phyloP scores from a whole-genome alignment of 805 yeast species.

The Pichia occidentalis region DNA sequence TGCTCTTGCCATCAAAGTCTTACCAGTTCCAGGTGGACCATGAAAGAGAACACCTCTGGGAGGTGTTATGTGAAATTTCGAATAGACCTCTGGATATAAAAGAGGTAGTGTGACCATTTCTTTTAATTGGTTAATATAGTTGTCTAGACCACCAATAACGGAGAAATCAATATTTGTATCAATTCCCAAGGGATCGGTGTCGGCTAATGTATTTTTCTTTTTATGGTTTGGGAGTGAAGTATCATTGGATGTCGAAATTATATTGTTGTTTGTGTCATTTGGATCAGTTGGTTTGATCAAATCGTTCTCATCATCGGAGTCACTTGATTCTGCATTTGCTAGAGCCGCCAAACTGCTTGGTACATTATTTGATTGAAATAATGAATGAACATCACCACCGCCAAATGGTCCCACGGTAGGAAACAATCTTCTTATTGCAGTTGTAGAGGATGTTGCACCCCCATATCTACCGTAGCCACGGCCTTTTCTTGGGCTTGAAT shows the following conservation, averaged over 20 bases:
- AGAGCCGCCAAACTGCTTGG: conserved; percentile 37
- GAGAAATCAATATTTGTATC: conserved; percentile 53
- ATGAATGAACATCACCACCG: conserved; percentile 83
- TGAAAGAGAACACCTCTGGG: conserved; percentile 97
- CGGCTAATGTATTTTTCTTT: conserved; percentile 64
- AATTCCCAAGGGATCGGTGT: conserved; percentile 89
- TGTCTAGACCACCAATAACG: conserved; percentile 86
- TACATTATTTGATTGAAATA: conserved; percentile 59
- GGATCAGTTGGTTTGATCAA: conserved; percentile 31
- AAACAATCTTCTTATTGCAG: conserved; percentile 58
- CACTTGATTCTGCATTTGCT: conserved; percentile 37
- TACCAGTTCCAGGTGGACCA: conserved; percentile 99
- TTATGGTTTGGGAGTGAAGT: conserved; percentile 16
- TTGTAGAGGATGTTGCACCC: conserved; percentile 23
- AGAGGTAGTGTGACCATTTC: conserved; percentile 96
- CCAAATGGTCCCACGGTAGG: conserved; percentile 98
- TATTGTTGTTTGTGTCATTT: conserved; percentile 23
- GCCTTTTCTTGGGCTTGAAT: conserved; percentile 27
- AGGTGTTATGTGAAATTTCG: conserved; percentile 84
- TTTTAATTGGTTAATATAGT: conserved; percentile 83
- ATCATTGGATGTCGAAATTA: conserved; percentile 11
- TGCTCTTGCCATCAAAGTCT: conserved; percentile 96
- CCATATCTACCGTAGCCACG: conserved; percentile 21
- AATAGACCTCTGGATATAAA: conserved; percentile 88
- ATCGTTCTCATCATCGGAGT: conserved; percentile 43